These are phyloP conservation scores for Neonectria faginata DNA, from an alignment of 2,329 filamentous ascomycete species.

Conservation along the genomic window DNA sequence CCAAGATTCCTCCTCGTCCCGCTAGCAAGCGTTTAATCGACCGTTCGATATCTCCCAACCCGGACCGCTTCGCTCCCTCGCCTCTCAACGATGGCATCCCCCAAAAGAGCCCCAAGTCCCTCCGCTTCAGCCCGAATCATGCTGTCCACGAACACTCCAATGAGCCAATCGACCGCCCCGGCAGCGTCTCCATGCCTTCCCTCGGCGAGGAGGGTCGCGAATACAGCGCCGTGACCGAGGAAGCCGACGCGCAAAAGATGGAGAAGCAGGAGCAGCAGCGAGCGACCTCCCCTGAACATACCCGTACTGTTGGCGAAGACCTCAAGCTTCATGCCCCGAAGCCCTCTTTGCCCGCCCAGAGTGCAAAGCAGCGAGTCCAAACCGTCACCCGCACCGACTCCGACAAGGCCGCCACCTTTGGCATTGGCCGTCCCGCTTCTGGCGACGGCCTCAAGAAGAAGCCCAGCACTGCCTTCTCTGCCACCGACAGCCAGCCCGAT, in stretches of 20 bases:
- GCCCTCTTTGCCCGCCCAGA: constrained; percentile 83
- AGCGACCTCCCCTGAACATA: constrained; percentile 73
- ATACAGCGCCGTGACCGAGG: constrained; percentile 74
- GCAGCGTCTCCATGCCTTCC: constrained; percentile 84
- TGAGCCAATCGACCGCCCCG: constrained; percentile 69
- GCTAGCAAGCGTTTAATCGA: constrained; percentile 73
- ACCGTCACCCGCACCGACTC: constrained; percentile 92
- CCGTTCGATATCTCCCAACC: constrained; percentile 81
- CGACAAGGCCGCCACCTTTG: constrained; percentile 84
- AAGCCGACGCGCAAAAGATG: constrained; percentile 50
- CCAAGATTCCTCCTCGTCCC: constrained; percentile 84
- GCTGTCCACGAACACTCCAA: constrained; percentile 48
- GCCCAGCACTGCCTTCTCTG: constrained; percentile 68
- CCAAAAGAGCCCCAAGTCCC: constrained; percentile 57
- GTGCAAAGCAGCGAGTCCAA: constrained; percentile 85
- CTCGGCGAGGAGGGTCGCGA: constrained; percentile 91
- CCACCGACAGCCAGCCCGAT: constrained; percentile 62
- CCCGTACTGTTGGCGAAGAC: constrained; percentile 81
- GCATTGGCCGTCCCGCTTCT: constrained; percentile 75
- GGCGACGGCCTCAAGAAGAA: constrained; percentile 71
- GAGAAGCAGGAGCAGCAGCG: constrained; percentile 53
- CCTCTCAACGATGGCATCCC: constrained; percentile 81
- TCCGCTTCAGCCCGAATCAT: constrained; percentile 52
- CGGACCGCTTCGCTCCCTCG: constrained; percentile 84
- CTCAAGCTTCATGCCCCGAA: constrained; percentile 90